A percentile compares a stretch with the other conserved stretches of the same genome.
Evolutionary conservation across 2,329 filamentous ascomycete genomes (phyloP).

Genomic region (Aspergillus sp.): DNA sequence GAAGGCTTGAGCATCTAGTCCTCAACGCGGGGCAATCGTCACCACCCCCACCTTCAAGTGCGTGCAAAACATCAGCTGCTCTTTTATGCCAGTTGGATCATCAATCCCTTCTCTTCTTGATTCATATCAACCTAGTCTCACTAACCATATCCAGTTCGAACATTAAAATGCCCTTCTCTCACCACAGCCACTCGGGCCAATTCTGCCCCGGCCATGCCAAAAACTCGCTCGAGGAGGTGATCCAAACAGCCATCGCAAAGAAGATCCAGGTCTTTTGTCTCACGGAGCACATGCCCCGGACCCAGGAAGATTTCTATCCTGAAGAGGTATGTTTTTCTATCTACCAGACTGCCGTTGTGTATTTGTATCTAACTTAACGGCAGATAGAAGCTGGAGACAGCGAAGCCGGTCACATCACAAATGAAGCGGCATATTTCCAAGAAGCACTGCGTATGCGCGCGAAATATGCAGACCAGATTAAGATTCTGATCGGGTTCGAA

Average conservation of each 20-base stretch:
- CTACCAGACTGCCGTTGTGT: slow-evolving; percentile 1
- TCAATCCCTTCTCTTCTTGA: background rate
- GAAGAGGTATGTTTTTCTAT: slow-evolving; percentile 61
- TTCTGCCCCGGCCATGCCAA: slow-evolving; percentile 91
- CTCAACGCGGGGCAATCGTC: no score
- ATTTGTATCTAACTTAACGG: slow-evolving; percentile 1
- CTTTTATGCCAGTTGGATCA: no score
- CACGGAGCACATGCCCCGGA: slow-evolving; percentile 92
- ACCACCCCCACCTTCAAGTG: no score
- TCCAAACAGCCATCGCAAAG: slow-evolving; percentile 70
- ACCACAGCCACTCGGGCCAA: slow-evolving; percentile 96
- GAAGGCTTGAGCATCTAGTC: no score
- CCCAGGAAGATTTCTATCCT: slow-evolving; percentile 77
- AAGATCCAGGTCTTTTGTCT: slow-evolving; percentile 80
- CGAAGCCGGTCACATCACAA: slow-evolving; percentile 38
- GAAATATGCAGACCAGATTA: slow-evolving; percentile 66
- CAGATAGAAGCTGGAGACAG: slow-evolving; percentile 29
- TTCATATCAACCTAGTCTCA: slow-evolving; percentile 2
- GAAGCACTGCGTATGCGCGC: slow-evolving; percentile 70
- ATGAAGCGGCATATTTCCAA: slow-evolving; percentile 60
- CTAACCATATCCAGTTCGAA: background rate
- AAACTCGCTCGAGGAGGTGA: slow-evolving; percentile 76
- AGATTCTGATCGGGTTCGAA: slow-evolving; percentile 86
- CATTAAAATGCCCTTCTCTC: slow-evolving; percentile 80
- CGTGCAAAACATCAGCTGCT: no score